Conservation (phyloP, 2,329 filamentous ascomycete genomes). For the Penicillium paneum region DNA sequence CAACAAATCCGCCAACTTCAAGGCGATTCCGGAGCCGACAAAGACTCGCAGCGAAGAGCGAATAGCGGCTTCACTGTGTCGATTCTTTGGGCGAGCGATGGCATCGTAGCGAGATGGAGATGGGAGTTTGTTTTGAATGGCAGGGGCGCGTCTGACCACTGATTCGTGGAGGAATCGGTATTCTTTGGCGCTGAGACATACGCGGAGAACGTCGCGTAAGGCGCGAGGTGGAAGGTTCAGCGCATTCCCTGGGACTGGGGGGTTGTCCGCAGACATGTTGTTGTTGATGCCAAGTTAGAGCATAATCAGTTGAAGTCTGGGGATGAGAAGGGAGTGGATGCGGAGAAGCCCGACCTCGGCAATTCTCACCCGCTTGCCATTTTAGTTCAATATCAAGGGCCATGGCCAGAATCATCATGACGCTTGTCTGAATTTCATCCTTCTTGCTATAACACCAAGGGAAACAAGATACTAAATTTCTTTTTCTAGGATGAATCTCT, state of each 20-base stretch:
- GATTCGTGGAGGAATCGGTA: conserved; percentile 83
- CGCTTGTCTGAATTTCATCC: too few species aligned
- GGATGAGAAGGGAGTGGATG: conserved; percentile 1
- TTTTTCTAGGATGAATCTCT: too few species aligned
- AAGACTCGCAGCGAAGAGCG: conserved; percentile 71
- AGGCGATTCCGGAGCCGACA: conserved; percentile 57
- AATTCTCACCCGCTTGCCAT: neutral
- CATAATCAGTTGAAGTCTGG: neutral
- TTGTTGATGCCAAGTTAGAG: neutral
- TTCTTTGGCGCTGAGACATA: conserved; percentile 78
- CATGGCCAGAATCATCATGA: too few species aligned
- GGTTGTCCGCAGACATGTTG: conserved; percentile 26
- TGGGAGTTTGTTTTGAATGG: conserved; percentile 54
- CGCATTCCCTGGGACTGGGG: conserved; percentile 7
- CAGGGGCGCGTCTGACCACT: conserved; percentile 68
- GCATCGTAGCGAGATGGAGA: conserved; percentile 52
- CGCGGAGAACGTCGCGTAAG: conserved; percentile 79
- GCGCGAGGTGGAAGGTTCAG: conserved; percentile 63
- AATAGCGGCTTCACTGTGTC: conserved; percentile 68
- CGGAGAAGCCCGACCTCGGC: conserved; percentile 4
- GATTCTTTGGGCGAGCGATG: conserved; percentile 54
- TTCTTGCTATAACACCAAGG: too few species aligned
- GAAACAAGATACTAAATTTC: too few species aligned
- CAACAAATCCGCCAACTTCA: conserved; percentile 62
- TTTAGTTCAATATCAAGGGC: too few species aligned